Evolutionary conservation across 2,329 filamentous ascomycete genomes (phyloP), one percentile per base, ranked within the genome.

Genomic region (Fusarium xyrophilum): DNA sequence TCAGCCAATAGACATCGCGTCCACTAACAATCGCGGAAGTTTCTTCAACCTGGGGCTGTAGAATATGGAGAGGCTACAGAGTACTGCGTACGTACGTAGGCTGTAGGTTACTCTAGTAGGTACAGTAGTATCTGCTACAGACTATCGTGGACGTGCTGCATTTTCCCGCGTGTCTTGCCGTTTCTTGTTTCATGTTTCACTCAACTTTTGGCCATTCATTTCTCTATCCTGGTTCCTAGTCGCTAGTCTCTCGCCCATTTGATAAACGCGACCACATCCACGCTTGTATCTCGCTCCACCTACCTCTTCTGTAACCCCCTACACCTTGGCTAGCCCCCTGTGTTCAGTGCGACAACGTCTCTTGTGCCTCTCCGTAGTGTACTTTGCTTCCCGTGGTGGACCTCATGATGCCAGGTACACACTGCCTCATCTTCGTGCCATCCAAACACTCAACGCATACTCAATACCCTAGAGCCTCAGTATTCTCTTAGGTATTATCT

Each of bases 121-220:
- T n/a, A n/a, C n/a, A n/a, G n/a, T 56, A 58, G 54, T 25, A 42
- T 62, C 42, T 40, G 66, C 66, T 48, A 39, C 53, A 51, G 40
- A 46, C 38, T 35, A 36, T 39, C 52, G 43, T 68, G 65, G 65
- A 52, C 47, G 32, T 35, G 27, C 28, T 61, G 59, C 33, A 53
- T 62, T 43, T 47, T 54, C 21, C 32, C 54, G 46, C 51, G 46
- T 21, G 39, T 55, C 56, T 70, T 58, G 48, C 55, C 65, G 56
- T 52, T 68, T 70, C 52, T 59, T 70, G 67, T 70, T 70, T 70
- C 67, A 70, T 56, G 67, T 69, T 68, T 65, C 67, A 68, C 30
- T 57, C 42, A 39, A 54, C 32, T 12, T 25, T 50, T 48, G 44
- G 47, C 50, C 43, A 66, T 56, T 62, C 47, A 4, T 25, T 53